Conservation (phyloP, 1,139 yeast species). For the Suhomyces anneliseae region DNA sequence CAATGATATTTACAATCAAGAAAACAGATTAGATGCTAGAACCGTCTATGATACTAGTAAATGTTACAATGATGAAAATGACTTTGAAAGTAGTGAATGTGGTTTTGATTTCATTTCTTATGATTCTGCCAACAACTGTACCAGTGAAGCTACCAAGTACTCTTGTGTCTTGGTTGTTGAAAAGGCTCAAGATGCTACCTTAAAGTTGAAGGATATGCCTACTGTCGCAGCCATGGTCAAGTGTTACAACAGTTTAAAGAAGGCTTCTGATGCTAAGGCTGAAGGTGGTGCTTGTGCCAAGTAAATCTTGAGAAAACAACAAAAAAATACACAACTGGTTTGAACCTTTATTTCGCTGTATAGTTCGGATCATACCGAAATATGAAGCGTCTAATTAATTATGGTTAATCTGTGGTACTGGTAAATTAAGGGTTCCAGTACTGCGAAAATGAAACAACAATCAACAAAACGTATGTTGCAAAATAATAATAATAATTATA, state of each 20-base stretch:
- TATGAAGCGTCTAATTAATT: too few relatives aligned
- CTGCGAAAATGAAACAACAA: too few relatives aligned
- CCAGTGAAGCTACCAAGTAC: conserved; percentile 11
- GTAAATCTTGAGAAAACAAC: conserved; percentile 4
- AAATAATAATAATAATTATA: too few relatives aligned
- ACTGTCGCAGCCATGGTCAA: conserved; percentile 15
- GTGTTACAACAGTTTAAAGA: conserved; percentile 13
- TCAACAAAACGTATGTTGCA: too few relatives aligned
- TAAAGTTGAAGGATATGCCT: conserved; percentile 13
- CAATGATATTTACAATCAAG: conserved; percentile 12
- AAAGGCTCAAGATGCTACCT: conserved; percentile 12
- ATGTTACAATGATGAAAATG: conserved; percentile 16
- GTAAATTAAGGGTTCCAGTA: too few relatives aligned
- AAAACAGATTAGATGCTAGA: conserved; percentile 6
- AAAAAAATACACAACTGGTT: not conserved
- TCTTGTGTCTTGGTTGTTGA: conserved; percentile 17
- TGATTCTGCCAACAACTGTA: conserved; percentile 13
- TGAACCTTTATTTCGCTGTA: too few relatives aligned
- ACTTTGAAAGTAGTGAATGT: conserved; percentile 14
- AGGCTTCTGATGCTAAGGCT: conserved; percentile 11
- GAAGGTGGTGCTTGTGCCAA: conserved; percentile 16
- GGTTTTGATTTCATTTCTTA: conserved; percentile 15
- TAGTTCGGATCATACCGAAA: too few relatives aligned
- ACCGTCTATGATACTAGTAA: conserved; percentile 6
- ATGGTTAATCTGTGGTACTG: too few relatives aligned